phyloP scores from a whole-genome alignment of 2,329 filamentous ascomycete species.

The Aspergillus ochraceus region DNA sequence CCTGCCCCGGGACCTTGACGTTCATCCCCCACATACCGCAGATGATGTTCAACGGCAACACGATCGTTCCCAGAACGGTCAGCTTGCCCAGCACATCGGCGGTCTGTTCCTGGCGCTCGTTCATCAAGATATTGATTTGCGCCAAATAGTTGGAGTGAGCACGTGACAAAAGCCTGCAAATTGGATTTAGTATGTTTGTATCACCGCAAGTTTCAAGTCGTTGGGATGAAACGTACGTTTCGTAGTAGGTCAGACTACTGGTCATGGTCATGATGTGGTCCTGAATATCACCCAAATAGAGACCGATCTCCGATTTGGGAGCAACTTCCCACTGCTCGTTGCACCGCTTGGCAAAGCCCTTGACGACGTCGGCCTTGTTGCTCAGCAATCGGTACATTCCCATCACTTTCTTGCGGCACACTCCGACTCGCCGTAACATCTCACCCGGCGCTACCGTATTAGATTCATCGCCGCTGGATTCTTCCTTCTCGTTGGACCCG shows the following conservation, averaged over 20 bases:
- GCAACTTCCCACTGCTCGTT: constrained; percentile 98
- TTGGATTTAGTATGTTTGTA: constrained; percentile 14
- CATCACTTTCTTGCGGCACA: constrained; percentile 97
- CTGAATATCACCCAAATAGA: constrained; percentile 97
- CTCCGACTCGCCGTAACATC: constrained; percentile 89
- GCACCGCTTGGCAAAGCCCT: constrained; percentile 96
- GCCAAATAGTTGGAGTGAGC: constrained; percentile 98
- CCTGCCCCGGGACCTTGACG: constrained; percentile 90
- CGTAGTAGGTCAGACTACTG: constrained; percentile 90
- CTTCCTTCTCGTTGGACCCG: constrained; percentile 37
- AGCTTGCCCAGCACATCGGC: constrained; percentile 92
- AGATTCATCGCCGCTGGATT: constrained; percentile 28
- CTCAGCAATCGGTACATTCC: constrained; percentile 86
- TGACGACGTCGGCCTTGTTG: constrained; percentile 98
- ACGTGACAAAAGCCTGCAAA: constrained; percentile 73
- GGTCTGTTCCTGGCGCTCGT: constrained; percentile 93
- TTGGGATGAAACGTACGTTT: constrained; percentile 65
- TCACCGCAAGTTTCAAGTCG: not conserved
- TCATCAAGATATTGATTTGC: constrained; percentile 98
- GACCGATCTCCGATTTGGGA: constrained; percentile 90
- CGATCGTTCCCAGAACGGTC: constrained; percentile 93
- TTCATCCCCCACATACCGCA: constrained; percentile 99
- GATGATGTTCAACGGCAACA: constrained; percentile 98
- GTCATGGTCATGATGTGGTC: constrained; percentile 99
- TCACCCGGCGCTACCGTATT: constrained; percentile 60